Percentiles rank a stretch among this genome's conserved stretches.
Conservation (phyloP, 345 rosid genomes). For the Isatis tinctoria region DNA sequence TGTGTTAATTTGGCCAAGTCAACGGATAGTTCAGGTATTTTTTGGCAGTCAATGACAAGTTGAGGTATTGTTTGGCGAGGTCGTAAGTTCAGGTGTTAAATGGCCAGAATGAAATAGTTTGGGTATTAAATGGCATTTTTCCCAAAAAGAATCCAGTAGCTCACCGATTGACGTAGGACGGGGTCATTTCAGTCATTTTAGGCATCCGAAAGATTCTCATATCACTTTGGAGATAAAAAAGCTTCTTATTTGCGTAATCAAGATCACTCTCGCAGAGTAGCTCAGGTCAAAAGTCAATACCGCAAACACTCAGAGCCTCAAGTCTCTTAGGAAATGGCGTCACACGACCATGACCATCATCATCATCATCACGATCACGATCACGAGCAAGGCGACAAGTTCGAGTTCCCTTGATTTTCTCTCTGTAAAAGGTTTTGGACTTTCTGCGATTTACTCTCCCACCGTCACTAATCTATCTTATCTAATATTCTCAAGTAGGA, state of each 20-base stretch:
- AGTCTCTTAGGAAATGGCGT: conserved; percentile 14
- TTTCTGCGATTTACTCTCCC: not conserved
- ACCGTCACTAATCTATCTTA: not conserved
- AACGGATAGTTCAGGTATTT: no score
- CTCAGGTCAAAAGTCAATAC: conserved; percentile 13
- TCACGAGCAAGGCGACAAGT: conserved; percentile 12
- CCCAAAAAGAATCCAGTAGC: no score
- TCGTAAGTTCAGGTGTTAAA: no score
- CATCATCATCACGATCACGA: conserved; percentile 4
- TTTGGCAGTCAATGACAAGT: no score
- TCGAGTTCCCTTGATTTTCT: not conserved
- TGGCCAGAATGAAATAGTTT: no score
- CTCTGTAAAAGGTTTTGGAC: not conserved
- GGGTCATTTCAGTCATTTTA: not conserved
- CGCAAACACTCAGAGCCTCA: not conserved
- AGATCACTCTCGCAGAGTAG: not conserved
- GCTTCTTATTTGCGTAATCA: not conserved
- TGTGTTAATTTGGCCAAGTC: no score
- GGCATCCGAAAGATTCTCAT: not conserved
- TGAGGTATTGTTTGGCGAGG: no score
- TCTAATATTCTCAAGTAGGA: conserved; percentile 26
- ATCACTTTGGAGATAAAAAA: not conserved
- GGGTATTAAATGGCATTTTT: no score
- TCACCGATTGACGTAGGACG: no score
- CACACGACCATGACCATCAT: conserved; percentile 13